Percentiles rank a stretch among this genome's conserved stretches.
Evolutionary conservation across 257 asterid species (phyloP).

Genomic region (Solanum chmielewskii): DNA sequence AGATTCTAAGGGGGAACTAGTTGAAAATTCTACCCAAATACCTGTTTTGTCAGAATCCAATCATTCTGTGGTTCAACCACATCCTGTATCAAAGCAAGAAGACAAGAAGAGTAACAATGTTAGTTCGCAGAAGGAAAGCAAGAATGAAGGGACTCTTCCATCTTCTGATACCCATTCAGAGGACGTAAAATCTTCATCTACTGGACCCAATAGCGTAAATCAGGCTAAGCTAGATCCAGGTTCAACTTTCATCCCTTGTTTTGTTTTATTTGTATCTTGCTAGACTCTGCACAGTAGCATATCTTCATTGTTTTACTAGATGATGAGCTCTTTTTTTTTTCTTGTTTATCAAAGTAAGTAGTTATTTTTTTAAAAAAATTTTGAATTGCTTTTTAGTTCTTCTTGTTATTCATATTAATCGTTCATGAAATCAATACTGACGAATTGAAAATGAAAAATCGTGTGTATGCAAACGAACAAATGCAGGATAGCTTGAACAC

Average conservation of each 20-base stretch:
- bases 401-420: not conserved
- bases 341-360: not conserved
- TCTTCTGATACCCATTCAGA: not conserved
- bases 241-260: not conserved
- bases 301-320: not conserved
- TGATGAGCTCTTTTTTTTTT: not conserved
- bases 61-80: not conserved
- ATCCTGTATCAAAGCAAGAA: not conserved
- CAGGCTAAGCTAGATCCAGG: not conserved
- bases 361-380: not conserved
- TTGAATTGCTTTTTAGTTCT: not conserved
- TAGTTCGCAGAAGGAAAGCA: constrained; percentile 6
- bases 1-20: constrained; percentile 1
- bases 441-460: not conserved
- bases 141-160: not conserved
- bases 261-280: not conserved
- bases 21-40: not conserved
- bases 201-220: not conserved
- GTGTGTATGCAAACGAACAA: not conserved
- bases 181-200: constrained; percentile 19
- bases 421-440: not conserved
- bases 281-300: not conserved
- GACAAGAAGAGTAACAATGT: not conserved
- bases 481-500: not conserved
- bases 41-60: constrained; percentile 3